Conservation (phyloP, 2,329 filamentous ascomycete genomes). For the Ophiosphaerella narmari region DNA sequence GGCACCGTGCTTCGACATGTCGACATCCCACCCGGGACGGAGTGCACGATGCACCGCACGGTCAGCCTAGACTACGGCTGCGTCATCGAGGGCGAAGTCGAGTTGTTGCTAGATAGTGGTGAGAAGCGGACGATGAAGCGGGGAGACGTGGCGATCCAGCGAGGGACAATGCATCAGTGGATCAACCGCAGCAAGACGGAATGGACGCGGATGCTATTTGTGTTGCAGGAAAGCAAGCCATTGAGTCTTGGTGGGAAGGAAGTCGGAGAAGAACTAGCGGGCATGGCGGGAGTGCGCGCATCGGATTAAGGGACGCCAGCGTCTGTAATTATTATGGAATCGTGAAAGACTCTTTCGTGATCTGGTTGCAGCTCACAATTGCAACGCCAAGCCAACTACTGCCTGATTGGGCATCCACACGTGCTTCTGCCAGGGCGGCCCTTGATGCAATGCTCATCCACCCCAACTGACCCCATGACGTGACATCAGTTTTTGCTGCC, state of each 20-base stretch:
- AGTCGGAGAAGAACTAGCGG: constrained; percentile 41
- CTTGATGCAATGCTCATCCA: neutral
- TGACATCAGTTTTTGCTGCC: too few species aligned
- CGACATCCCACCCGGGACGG: constrained; percentile 42
- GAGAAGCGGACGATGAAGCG: constrained; percentile 44
- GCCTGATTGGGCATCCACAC: constrained; percentile 16
- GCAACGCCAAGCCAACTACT: constrained; percentile 24
- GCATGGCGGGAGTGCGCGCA: constrained; percentile 43
- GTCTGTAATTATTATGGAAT: neutral
- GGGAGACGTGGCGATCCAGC: constrained; percentile 46
- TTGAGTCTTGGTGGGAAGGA: constrained; percentile 36
- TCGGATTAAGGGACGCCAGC: constrained; percentile 30
- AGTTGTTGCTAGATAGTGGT: constrained; percentile 45
- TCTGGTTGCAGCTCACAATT: neutral
- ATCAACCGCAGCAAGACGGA: constrained; percentile 41
- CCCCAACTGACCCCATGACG: too few species aligned
- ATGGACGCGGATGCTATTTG: constrained; percentile 46
- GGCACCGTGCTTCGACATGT: constrained; percentile 54
- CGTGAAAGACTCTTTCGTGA: neutral
- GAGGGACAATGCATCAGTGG: constrained; percentile 49
- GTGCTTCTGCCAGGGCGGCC: constrained; percentile 12
- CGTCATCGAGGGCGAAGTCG: constrained; percentile 47
- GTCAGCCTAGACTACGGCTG: constrained; percentile 48
- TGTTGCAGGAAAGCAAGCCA: constrained; percentile 43
- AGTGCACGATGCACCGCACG: constrained; percentile 48